Evolutionary conservation across 805 yeast species (phyloP), one percentile per base, ranked within the genome.

Genomic region (Scheffersomyces stipitis): DNA sequence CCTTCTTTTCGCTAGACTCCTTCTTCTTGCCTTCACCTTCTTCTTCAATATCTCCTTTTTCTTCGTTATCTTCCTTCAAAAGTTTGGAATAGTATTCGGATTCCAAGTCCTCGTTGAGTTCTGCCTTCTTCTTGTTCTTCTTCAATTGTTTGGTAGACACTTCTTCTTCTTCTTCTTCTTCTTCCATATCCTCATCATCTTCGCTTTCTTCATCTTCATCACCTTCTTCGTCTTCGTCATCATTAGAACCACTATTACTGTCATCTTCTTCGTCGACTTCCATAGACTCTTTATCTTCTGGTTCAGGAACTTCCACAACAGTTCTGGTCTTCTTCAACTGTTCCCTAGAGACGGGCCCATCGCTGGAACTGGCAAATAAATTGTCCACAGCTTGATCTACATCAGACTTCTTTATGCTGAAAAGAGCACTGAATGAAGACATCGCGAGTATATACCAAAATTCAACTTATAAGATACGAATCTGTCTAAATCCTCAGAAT

Each of bases 101-200:
- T 58, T 81, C 86, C 30, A 80, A 58, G 45, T 77, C 82, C 15
- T 65, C 76, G 31, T 73, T 58, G 16, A 60, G 71, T 18, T 64
- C 72, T 17, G 52, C 52, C 31, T 49, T 44, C 37, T 51, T 49
- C 35, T 48, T 51, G 34, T 37, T 44, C 38, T 44, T 52, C 40
- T 38, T 38, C 41, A 43, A 20, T 22, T 17, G 8, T 35, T 49
- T 20, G 37, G 49, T 30, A 45, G 40, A 30, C 44, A 42, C 37
- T 41, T 45, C 39, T 37, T 40, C 39, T 31, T 41, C 45, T 12
- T 30, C 27, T 10, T 34, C 46, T 40, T 46, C 33, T 27, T 40
- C 38, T 32, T 41, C 37, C 32, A 22, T 38, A 31, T 35, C 26
- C 18, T 26, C 28, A 37, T 45, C 49, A 38, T 46, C 42, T 28